Evolutionary conservation across 306 rosid genomes (phyloP).

Genomic region (Lupinus albus): DNA sequence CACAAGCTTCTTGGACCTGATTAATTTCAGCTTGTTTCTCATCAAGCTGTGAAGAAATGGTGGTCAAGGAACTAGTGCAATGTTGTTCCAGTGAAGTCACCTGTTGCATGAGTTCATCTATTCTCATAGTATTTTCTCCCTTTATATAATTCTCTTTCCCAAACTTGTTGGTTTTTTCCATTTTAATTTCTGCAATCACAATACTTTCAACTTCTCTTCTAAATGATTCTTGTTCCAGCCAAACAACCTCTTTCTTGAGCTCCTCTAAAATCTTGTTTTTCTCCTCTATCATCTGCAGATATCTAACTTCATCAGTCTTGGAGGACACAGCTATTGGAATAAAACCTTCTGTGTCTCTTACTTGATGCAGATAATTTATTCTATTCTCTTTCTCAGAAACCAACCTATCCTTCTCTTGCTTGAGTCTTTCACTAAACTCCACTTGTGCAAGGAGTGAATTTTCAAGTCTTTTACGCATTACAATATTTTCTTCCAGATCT

Average conservation of each 20-base stretch:
- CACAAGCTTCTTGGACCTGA: slow-evolving; percentile 61
- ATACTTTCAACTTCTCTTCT: slow-evolving; percentile 60
- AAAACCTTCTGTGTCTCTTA: slow-evolving; percentile 46
- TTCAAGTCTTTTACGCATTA: slow-evolving; percentile 63
- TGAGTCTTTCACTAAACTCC: slow-evolving; percentile 54
- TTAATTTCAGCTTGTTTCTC: slow-evolving; percentile 63
- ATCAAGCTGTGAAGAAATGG: slow-evolving; percentile 59
- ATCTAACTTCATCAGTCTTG: slow-evolving; percentile 20
- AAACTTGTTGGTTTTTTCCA: slow-evolving; percentile 45
- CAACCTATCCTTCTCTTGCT: slow-evolving; percentile 58
- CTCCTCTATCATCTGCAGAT: slow-evolving; percentile 44
- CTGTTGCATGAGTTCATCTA: slow-evolving; percentile 49
- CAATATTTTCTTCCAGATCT: slow-evolving; percentile 58
- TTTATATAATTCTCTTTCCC: slow-evolving; percentile 46
- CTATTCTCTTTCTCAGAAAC: slow-evolving; percentile 43
- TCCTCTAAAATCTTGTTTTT: slow-evolving; percentile 59
- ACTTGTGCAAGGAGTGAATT: slow-evolving; percentile 70
- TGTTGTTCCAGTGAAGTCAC: slow-evolving; percentile 55
- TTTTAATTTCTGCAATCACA: slow-evolving; percentile 48
- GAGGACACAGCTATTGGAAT: slow-evolving; percentile 19
- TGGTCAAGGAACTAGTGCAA: slow-evolving; percentile 50
- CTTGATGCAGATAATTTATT: slow-evolving; percentile 48
- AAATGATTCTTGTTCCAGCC: slow-evolving; percentile 57
- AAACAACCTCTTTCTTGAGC: slow-evolving; percentile 55
- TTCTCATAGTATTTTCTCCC: slow-evolving; percentile 30